These are phyloP conservation scores for Emmonsia crescens DNA, from an alignment of 2,329 filamentous ascomycete genomes.

Conservation along the genomic window DNA sequence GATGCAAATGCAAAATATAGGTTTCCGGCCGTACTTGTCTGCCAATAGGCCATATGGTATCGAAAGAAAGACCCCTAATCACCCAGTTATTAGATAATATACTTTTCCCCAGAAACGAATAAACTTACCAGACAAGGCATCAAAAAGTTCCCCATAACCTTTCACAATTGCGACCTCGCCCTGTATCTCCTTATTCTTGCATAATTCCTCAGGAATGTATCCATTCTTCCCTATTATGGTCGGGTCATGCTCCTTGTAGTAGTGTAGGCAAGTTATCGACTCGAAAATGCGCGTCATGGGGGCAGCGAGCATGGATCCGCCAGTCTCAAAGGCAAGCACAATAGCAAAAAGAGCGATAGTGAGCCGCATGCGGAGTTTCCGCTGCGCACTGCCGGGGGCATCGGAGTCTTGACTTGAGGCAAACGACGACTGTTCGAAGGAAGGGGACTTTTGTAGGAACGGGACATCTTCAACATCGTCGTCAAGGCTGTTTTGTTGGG, in stretches of 20 bases:
- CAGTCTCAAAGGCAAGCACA: slow-evolving; percentile 35
- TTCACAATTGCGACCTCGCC: slow-evolving; percentile 41
- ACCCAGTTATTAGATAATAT: slow-evolving; percentile 8
- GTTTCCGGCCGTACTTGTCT: slow-evolving; percentile 38
- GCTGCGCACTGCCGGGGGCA: slow-evolving; percentile 5
- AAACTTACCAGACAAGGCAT: slow-evolving; percentile 27
- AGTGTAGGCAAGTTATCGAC: slow-evolving; percentile 37
- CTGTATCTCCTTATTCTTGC: slow-evolving; percentile 39
- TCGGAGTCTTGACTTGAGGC: slow-evolving; percentile 8
- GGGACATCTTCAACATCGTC: slow-evolving; percentile 23
- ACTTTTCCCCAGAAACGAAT: neutral
- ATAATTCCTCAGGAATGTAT: slow-evolving; percentile 35
- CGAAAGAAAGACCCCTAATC: slow-evolving; percentile 34
- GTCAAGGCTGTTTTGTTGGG: neutral
- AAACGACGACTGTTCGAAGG: neutral
- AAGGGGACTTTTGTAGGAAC: slow-evolving; percentile 15
- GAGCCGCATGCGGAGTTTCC: slow-evolving; percentile 26
- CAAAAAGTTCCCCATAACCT: slow-evolving; percentile 40
- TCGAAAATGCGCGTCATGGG: slow-evolving; percentile 40
- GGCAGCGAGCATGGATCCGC: slow-evolving; percentile 34
- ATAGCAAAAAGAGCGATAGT: slow-evolving; percentile 34
- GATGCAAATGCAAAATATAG: slow-evolving; percentile 33
- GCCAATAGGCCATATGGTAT: slow-evolving; percentile 40
- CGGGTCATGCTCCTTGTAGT: slow-evolving; percentile 32
- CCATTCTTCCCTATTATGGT: slow-evolving; percentile 32